Evolutionary conservation across 306 rosid genomes (phyloP), one percentile per base, ranked within the genome.

Genomic region (Inga leiocalycina): DNA sequence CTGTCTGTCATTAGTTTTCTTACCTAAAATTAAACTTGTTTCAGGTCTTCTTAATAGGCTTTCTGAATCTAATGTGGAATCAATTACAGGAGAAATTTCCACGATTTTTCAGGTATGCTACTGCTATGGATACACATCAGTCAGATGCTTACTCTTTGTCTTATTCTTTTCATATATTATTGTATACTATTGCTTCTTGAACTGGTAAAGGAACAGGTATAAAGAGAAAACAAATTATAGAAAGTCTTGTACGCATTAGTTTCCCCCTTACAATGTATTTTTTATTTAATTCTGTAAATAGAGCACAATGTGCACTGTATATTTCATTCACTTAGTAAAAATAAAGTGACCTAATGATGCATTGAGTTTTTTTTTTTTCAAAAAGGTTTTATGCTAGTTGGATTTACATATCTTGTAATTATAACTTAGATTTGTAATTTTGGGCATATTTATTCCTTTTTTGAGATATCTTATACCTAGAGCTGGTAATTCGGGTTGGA

Each of bases 51-150:
- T 93, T 77, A 93, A 91, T 81, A 88, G 90, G 80, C 74, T 91
- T 65, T 86, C 93, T 64, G 98, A 91, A 87, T 89, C 94, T 8
- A 90, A 93, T 27, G 90, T 93, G 32, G 98, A 91, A 85, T 91
- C 98, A 79, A 75, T 89, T 39, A 91, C 94, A 1, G 93, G 90
- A 77, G 98, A 93, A 16, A 80, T 90, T 82, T 93, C 94, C 48
- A 71, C 37, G 59, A 80, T 90, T 44, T 84, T 91, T 83, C 92
- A 84, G 83, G 93, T 87, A 79, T 76, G 75, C 32, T 11, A 74
- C 59, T 61, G 61, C 51, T 78, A 54, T n/a, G 6, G 57, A 35
- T 27, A 61, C 82, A 57, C 49, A 27, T 51, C 22, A 43, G 69
- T 78, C 66, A 22, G 68, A 34, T 79, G 32, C 67, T 68, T 77